Evolutionary conservation across 352 stramenopile genomes (phyloP).

Genomic region (Phytopythium delawarense): DNA sequence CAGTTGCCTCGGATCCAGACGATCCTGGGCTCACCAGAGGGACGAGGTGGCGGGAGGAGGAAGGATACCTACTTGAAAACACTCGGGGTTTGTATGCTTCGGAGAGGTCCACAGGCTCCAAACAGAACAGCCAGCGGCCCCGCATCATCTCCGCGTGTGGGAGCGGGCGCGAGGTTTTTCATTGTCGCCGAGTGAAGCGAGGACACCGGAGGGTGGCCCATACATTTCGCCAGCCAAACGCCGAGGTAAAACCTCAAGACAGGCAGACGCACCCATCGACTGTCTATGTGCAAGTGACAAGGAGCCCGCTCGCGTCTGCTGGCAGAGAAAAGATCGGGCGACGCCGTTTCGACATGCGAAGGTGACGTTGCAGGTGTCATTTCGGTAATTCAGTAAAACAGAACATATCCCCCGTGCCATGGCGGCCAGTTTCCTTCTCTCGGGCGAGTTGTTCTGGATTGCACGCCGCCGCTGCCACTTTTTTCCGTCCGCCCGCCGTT

Average conservation of each 20-base stretch:
- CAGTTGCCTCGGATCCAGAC: background rate
- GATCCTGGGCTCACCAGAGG: background rate
- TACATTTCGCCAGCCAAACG: background rate
- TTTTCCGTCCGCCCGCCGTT: background rate
- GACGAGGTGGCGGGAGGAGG: background rate
- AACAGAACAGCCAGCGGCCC: constrained; percentile 7
- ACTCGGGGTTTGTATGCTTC: constrained; percentile 16
- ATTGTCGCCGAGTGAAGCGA: background rate
- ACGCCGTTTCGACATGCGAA: constrained; percentile 23
- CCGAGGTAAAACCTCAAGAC: constrained; percentile 3
- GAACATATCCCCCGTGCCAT: background rate
- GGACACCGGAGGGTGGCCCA: background rate
- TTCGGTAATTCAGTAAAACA: constrained; percentile 16
- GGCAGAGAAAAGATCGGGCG: constrained; percentile 1
- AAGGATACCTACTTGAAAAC: background rate
- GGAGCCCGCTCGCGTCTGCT: constrained; percentile 5
- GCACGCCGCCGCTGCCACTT: background rate
- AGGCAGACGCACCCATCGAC: background rate
- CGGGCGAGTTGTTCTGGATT: background rate
- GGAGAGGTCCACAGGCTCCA: background rate
- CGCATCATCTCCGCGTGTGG: constrained; percentile 5
- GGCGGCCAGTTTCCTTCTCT: constrained; percentile 1
- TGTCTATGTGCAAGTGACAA: constrained; percentile 22
- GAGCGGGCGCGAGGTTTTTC: constrained; percentile 8
- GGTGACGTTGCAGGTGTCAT: constrained; percentile 33